phyloP scores from a whole-genome alignment of 2,329 filamentous ascomycete genomes.

The Penicillium hordei region DNA sequence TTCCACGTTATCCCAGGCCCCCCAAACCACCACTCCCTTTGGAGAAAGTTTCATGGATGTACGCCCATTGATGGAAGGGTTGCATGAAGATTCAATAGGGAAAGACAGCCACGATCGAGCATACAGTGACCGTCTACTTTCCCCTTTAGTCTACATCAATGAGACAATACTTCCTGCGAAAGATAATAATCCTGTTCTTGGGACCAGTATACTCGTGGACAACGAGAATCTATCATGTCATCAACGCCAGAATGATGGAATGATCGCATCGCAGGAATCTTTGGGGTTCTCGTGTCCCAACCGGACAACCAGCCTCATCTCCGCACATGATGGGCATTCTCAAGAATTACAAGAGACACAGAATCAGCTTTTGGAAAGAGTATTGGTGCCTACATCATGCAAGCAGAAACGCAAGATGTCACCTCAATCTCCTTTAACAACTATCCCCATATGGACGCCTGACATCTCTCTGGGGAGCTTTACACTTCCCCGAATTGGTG shows the following conservation, averaged over 20 bases:
- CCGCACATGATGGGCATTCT: background rate
- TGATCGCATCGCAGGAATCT: background rate
- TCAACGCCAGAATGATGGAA: slow-evolving; percentile 12
- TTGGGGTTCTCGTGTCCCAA: too few species aligned
- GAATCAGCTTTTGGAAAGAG: background rate
- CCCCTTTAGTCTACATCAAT: slow-evolving; percentile 26
- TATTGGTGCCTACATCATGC: background rate
- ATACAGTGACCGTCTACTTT: background rate
- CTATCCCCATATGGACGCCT: slow-evolving; percentile 30
- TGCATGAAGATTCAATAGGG: background rate
- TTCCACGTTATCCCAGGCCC: background rate
- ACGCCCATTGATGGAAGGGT: background rate
- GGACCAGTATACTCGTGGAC: slow-evolving; percentile 16
- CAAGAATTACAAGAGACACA: background rate
- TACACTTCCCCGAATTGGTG: background rate
- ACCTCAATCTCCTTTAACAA: slow-evolving; percentile 25
- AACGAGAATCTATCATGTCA: slow-evolving; percentile 26
- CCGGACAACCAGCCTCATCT: background rate
- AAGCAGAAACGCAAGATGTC: background rate
- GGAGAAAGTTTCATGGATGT: background rate
- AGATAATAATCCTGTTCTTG: background rate
- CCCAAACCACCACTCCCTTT: background rate
- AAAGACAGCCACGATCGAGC: background rate
- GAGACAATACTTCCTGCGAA: slow-evolving; percentile 1
- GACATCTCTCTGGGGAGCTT: background rate